These are phyloP conservation scores for Dioscorea zingiberensis DNA, from an alignment of 106 monocot species.

Conservation along the genomic window DNA sequence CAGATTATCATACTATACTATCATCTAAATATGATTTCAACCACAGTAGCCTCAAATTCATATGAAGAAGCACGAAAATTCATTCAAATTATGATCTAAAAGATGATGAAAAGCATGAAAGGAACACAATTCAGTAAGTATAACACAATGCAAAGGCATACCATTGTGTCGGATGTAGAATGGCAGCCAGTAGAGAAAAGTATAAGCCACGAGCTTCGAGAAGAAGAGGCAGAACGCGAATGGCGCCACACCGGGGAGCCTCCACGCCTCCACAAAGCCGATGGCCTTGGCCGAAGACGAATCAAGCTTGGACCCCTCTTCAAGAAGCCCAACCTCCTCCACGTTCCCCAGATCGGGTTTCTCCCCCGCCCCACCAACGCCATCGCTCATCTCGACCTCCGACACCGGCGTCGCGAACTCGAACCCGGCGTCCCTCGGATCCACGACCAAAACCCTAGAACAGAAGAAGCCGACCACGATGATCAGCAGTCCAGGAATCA, in stretches of 20 bases:
- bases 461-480: conserved; percentile 29
- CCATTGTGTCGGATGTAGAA: conserved; percentile 87
- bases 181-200: conserved; percentile 94
- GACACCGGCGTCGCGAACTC: conserved; percentile 21
- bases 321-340: conserved; percentile 15
- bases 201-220: conserved; percentile 95
- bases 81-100: too few relatives aligned
- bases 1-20: too few relatives aligned
- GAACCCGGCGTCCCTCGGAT: conserved; percentile 47
- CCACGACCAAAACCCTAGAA: conserved; percentile 40
- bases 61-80: too few relatives aligned
- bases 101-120: too few relatives aligned
- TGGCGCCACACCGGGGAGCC: conserved; percentile 69
- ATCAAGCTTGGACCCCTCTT: not conserved
- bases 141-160: conserved; percentile 18
- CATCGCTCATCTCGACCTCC: conserved; percentile 25
- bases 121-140: too few relatives aligned
- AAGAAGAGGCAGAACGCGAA: conserved; percentile 90
- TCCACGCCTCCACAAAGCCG: conserved; percentile 93
- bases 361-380: too few relatives aligned
- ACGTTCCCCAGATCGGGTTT: conserved; percentile 14
- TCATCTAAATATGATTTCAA: too few relatives aligned
- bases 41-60: too few relatives aligned
- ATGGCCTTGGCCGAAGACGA: conserved; percentile 23
- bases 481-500: conserved; percentile 50